Percentiles rank a stretch among this genome's conserved stretches.
Conservation (phyloP, 768 basidiomycete genomes). For the Leccinum subtestaceum region DNA sequence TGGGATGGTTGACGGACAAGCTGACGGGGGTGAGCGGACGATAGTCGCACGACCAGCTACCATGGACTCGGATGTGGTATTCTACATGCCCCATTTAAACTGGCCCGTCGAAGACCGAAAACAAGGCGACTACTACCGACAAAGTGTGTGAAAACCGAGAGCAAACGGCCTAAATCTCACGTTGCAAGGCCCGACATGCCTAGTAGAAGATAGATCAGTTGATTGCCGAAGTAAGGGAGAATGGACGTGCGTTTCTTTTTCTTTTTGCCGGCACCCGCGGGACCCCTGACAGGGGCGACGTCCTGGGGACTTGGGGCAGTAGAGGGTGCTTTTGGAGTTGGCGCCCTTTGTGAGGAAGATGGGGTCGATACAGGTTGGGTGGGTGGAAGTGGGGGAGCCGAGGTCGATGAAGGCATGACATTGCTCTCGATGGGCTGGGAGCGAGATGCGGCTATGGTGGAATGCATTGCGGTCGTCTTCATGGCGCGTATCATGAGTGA, state of each 20-base stretch:
- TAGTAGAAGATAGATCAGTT: slow-evolving; percentile 14
- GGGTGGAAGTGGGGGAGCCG: slow-evolving; percentile 25
- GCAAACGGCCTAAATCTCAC: slow-evolving; percentile 9
- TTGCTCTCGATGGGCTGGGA: slow-evolving; percentile 32
- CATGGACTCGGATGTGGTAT: neutral
- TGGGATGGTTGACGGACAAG: slow-evolving; percentile 78
- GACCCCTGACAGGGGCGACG: slow-evolving; percentile 40
- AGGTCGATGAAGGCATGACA: slow-evolving; percentile 19
- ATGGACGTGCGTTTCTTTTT: slow-evolving; percentile 67
- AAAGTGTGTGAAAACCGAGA: neutral
- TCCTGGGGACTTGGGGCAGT: slow-evolving; percentile 46
- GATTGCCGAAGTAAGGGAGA: neutral
- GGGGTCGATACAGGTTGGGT: slow-evolving; percentile 33
- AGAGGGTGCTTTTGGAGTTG: slow-evolving; percentile 33
- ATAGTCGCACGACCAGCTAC: slow-evolving; percentile 13
- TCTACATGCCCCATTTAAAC: neutral
- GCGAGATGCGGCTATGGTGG: slow-evolving; percentile 50
- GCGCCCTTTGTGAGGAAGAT: slow-evolving; percentile 28
- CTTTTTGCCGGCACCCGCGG: slow-evolving; percentile 58
- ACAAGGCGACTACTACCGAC: neutral
- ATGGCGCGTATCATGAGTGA: slow-evolving; percentile 73
- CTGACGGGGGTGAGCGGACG: slow-evolving; percentile 62
- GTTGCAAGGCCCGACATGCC: slow-evolving; percentile 26
- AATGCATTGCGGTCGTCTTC: slow-evolving; percentile 73
- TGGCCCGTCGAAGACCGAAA: neutral